Evolutionary conservation across 805 yeast genomes (phyloP).

Genomic region (Nakazawaea pomicola): DNA sequence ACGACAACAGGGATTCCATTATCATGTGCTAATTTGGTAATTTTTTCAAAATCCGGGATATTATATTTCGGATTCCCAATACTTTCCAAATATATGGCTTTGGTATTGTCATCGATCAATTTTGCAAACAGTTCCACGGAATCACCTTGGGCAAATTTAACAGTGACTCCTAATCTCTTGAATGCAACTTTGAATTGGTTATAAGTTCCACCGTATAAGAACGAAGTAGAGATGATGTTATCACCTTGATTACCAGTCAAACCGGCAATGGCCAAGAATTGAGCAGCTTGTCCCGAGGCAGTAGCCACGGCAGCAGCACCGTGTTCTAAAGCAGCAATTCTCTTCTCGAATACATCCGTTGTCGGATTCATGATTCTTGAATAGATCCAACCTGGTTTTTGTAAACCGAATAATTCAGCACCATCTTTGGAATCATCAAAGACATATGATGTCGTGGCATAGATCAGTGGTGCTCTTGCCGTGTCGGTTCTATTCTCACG

Average conservation of each 20-base stretch:
- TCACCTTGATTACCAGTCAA: slow-evolving; percentile 79
- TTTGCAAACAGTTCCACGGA: slow-evolving; percentile 63
- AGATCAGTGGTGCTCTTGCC: slow-evolving; percentile 90
- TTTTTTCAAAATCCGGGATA: slow-evolving; percentile 83
- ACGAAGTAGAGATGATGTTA: slow-evolving; percentile 83
- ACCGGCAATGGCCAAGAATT: slow-evolving; percentile 75
- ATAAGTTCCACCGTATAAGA: slow-evolving; percentile 92
- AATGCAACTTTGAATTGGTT: slow-evolving; percentile 92
- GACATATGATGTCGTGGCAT: slow-evolving; percentile 85
- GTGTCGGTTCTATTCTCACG: slow-evolving; percentile 50
- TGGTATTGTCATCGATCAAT: slow-evolving; percentile 76
- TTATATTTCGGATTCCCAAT: slow-evolving; percentile 92
- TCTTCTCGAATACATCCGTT: slow-evolving; percentile 81
- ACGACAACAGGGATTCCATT: slow-evolving; percentile 88
- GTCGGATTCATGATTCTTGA: slow-evolving; percentile 93
- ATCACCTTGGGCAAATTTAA: slow-evolving; percentile 83
- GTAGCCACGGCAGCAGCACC: slow-evolving; percentile 90
- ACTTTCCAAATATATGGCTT: slow-evolving; percentile 84
- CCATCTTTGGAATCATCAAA: slow-evolving; percentile 89
- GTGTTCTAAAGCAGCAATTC: slow-evolving; percentile 89
- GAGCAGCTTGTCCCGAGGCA: slow-evolving; percentile 97
- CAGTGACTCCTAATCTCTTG: slow-evolving; percentile 82
- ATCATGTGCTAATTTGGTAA: slow-evolving; percentile 73
- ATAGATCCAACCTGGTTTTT: slow-evolving; percentile 82
- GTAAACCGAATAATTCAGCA: slow-evolving; percentile 81